Base-by-base conservation (phyloP, 2,329 filamentous ascomycete species). In the Aspergillus sp. region DNA sequence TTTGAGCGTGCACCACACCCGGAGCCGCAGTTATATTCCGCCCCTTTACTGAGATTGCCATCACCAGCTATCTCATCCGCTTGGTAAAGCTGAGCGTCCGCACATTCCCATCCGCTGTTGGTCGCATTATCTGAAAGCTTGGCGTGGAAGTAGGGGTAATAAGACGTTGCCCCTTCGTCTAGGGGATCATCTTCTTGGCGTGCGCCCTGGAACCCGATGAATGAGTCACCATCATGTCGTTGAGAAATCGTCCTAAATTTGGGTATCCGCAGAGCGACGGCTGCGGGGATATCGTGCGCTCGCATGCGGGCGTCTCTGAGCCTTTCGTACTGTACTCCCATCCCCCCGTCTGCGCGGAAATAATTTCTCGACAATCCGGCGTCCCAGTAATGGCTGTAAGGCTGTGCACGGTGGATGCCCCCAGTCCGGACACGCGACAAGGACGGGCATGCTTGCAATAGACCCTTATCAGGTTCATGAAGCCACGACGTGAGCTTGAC, bases 351-450 rank as follows among this genome's bases (percentile, higher is more conserved):
- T 17, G 40, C 40, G 40, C 20, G 2, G 16, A 42, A 42, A 21
- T 11, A 42, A 2, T 42, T 38, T n/a, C 11, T 19, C 16, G 9
- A 16, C 2, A 21, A 5, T 5, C 19, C 16, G 4, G n/a, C 42
- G 21, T 11, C 72, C 49, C 68, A 76, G 52, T 66, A 62, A 54
- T 76, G 73, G 45, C 71, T 74, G 53, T 67, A 73, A 1, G 59
- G 59, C 25, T 77, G 74, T 1, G 74, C 74, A 21, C 74, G 69
- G 51, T 77, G 71, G 52, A 77, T 74, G 9, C 75, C 72, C 17
- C 73, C 74, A 1, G 76, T 64, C 47, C 70, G 73, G 41, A 73
- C 57, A n/a, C 72, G 62, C 19, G 57, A 25, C 9, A 5, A 50
- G 42, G 17, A 29, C 2, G 42, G 23, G 14, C 14, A 5, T 6